Evolutionary conservation across 495 filamentous ascomycete genomes (phyloP), one percentile per base, ranked within the genome.

Genomic region (Rhizodiscina lignyota): DNA sequence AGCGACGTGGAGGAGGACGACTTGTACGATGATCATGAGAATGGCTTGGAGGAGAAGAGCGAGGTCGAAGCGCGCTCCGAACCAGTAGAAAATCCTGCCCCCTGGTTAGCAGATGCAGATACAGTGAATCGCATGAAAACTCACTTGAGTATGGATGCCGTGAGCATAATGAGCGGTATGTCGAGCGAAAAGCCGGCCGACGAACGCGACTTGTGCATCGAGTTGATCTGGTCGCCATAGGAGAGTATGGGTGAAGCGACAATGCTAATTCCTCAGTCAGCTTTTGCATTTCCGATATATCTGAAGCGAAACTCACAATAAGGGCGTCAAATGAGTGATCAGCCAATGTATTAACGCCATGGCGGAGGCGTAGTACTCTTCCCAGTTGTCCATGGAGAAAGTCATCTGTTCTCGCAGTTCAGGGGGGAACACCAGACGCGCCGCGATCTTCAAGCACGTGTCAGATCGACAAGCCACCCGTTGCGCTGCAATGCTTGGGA

Each of bases 151-250:
- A 94, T 74, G 6, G 84, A 94, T 11, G 89, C 79, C 29, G 92
- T 73, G 19, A 97, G 81, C 89, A 97, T 97, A 44, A 97, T 97
- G 41, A 96, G 55, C 4, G 89, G 91, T 30, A 94, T 97, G 52
- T 97, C 80, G 24, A 75, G 54, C 6, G 77, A 81, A 62, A 97
- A 97, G 23, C 89, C 89, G 15, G 78, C 80, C 30, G 84, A 93
- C 21, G 74, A 82, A 50, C 77, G 77, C 21, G 56, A 68, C 43
- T 73, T 68, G 52, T 93, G 72, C 58, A 97, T 96, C 50, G 77
- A 79, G 40, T 81, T 67, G 43, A 89, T 94, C 59, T 97, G 85
- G 60, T 94, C 85, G 38, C 74, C 68, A 58, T 94, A 94, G 41
- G 79, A 86, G 15, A 85, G 77, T 21, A 94, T 56, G 18, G 85